Evolutionary conservation across 2,329 filamentous ascomycete genomes (phyloP).

Genomic region (Aspergillus pseudonomiae): DNA sequence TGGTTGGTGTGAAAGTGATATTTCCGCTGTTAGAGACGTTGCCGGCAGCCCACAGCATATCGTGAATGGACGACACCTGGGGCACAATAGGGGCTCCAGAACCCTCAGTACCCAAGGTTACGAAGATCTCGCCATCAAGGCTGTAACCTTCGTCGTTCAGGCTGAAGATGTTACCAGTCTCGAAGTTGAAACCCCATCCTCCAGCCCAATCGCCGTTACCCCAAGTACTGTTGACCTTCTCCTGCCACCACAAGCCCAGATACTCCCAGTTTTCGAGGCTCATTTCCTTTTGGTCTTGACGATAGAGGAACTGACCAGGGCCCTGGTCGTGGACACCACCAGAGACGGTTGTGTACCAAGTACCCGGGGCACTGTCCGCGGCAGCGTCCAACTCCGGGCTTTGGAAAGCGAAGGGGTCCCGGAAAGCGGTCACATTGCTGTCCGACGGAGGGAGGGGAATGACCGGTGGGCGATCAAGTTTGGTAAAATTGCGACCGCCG

Average conservation of each 20-base stretch:
- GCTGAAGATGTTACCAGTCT: slow-evolving; percentile 20
- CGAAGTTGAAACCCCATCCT: slow-evolving; percentile 25
- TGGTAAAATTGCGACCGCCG: slow-evolving; percentile 50
- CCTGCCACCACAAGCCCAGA: slow-evolving; percentile 24
- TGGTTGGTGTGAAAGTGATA: slow-evolving; percentile 18
- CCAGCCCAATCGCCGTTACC: slow-evolving; percentile 24
- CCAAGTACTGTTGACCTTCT: slow-evolving; percentile 23
- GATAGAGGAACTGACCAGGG: slow-evolving; percentile 23
- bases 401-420: slow-evolving; percentile 24
- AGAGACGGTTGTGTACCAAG: slow-evolving; percentile 25
- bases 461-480: slow-evolving; percentile 51
- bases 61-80: slow-evolving; percentile 20
- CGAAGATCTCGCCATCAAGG: slow-evolving; percentile 18
- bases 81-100: slow-evolving; percentile 13
- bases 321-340: slow-evolving; percentile 21
- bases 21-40: slow-evolving; percentile 11
- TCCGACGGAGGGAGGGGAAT: slow-evolving; percentile 34
- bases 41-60: slow-evolving; percentile 24
- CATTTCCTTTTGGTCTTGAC: slow-evolving; percentile 18
- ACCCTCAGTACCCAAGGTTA: slow-evolving; percentile 22
- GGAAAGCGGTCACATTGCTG: slow-evolving; percentile 22
- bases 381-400: slow-evolving; percentile 16
- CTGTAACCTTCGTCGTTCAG: slow-evolving; percentile 22
- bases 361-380: slow-evolving; percentile 10
- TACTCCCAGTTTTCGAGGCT: slow-evolving; percentile 26